Evolutionary conservation across 2,329 filamentous ascomycete species (phyloP).

Genomic region (Aureobasidium sp.): DNA sequence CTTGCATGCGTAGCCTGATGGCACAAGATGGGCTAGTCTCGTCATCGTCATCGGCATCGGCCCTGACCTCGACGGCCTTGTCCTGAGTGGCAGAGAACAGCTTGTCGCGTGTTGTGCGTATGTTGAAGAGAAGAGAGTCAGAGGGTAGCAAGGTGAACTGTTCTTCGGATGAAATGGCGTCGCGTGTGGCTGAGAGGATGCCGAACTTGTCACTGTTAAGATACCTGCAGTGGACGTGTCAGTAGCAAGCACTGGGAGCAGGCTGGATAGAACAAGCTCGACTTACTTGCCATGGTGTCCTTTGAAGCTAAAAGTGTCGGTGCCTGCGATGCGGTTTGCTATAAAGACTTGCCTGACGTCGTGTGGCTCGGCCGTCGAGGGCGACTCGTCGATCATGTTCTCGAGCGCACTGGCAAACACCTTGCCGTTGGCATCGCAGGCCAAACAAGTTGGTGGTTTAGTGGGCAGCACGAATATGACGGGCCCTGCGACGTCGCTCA

Average conservation of each 20-base stretch:
- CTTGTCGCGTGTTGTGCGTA: constrained; percentile 66
- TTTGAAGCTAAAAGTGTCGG: constrained; percentile 74
- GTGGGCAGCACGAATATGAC: constrained; percentile 77
- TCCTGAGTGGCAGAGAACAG: constrained; percentile 53
- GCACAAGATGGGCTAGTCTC: constrained; percentile 62
- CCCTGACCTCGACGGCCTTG: constrained; percentile 58
- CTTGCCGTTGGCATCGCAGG: constrained; percentile 78
- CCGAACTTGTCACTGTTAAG: constrained; percentile 81
- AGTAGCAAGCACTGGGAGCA: background rate
- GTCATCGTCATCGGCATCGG: constrained; percentile 72
- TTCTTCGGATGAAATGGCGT: constrained; percentile 79
- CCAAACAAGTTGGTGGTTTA: constrained; percentile 64
- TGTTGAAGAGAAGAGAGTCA: constrained; percentile 46
- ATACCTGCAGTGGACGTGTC: constrained; percentile 50
- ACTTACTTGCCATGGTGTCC: constrained; percentile 73
- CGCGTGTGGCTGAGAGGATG: constrained; percentile 64
- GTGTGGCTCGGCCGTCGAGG: constrained; percentile 83
- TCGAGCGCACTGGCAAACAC: constrained; percentile 77
- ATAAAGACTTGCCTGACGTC: constrained; percentile 96
- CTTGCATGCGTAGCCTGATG: constrained; percentile 85
- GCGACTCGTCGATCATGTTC: constrained; percentile 79
- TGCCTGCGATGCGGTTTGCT: constrained; percentile 74
- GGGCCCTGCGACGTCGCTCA: constrained; percentile 71
- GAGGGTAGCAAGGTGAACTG: constrained; percentile 52
- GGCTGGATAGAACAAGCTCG: background rate